A percentile compares a stretch with the other conserved stretches of the same genome.
Conservation (phyloP, 805 yeast species). For the Candida ortonii region DNA sequence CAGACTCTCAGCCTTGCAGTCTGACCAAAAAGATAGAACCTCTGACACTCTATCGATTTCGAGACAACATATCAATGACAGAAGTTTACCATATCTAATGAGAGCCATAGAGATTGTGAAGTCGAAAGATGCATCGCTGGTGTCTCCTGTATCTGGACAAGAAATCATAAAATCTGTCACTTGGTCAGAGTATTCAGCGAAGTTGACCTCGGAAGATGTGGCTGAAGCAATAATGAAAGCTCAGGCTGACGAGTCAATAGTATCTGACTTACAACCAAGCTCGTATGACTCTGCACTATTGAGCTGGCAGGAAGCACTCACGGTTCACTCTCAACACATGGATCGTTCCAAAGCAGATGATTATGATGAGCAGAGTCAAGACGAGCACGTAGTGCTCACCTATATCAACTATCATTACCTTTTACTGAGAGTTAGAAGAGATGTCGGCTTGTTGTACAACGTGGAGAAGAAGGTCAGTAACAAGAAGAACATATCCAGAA, state of each 20-base stretch:
- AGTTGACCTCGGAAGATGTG: conserved; percentile 65
- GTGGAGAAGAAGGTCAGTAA: conserved; percentile 33
- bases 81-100: conserved; percentile 31
- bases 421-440: conserved; percentile 71
- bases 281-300: conserved; percentile 56
- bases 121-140: conserved; percentile 35
- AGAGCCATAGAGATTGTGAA: conserved; percentile 38
- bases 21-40: conserved; percentile 29
- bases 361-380: conserved; percentile 58
- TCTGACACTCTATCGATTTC: conserved; percentile 51
- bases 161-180: conserved; percentile 33
- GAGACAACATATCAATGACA: conserved; percentile 39
- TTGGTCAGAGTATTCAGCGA: conserved; percentile 60
- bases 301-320: conserved; percentile 70
- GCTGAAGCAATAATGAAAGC: conserved; percentile 55
- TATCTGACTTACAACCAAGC: conserved; percentile 37
- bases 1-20: conserved; percentile 34
- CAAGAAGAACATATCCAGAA: conserved; percentile 21
- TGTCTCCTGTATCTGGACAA: conserved; percentile 29
- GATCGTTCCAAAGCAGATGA: conserved; percentile 42
- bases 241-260: conserved; percentile 28
- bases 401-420: conserved; percentile 68
- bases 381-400: conserved; percentile 71
- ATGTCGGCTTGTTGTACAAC: conserved; percentile 39
- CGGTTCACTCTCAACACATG: conserved; percentile 54